Percentiles rank a stretch among this genome's conserved stretches.
Conservation (phyloP, 2,329 filamentous ascomycete species). For the Magnaporthiopsis incrustans region DNA sequence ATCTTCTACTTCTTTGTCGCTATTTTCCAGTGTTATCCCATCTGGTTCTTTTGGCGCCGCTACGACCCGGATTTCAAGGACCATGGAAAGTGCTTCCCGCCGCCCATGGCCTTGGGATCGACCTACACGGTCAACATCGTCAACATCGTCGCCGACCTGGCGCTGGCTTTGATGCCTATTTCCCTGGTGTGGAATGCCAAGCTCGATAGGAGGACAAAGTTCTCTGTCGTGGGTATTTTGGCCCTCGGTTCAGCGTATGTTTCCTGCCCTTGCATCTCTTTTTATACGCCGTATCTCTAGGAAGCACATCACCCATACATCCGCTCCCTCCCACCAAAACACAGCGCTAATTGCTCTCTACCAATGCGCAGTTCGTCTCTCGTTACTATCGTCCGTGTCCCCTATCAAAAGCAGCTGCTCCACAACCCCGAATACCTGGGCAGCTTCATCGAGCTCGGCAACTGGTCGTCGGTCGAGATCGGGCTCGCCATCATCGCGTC, state of each 20-base stretch:
- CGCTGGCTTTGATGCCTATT: conserved; percentile 29
- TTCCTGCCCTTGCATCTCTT: no score
- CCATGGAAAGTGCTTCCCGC: conserved; percentile 1
- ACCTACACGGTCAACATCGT: conserved; percentile 31
- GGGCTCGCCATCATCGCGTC: conserved; percentile 33
- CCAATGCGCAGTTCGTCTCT: conserved; percentile 19
- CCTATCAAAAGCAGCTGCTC: conserved; percentile 29
- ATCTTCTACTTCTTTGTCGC: conserved; percentile 30
- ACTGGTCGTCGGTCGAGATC: conserved; percentile 37
- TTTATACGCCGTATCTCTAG: no score
- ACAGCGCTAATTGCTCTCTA: no score
- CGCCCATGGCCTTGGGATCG: conserved; percentile 19
- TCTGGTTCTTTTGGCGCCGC: conserved; percentile 23
- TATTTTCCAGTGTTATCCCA: conserved; percentile 30
- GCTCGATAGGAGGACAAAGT: conserved; percentile 29
- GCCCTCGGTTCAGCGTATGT: conserved; percentile 26
- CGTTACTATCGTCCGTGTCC: conserved; percentile 34
- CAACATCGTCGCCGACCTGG: conserved; percentile 30
- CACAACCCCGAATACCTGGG: conserved; percentile 33
- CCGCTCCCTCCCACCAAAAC: no score
- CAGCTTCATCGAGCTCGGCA: conserved; percentile 33
- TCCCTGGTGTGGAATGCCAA: conserved; percentile 31
- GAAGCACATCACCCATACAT: no score
- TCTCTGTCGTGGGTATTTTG: conserved; percentile 25
- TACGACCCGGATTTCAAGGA: not conserved